These are phyloP conservation scores for Magnolia changhungtana DNA, from an alignment of 164 flowering plant genomes.

Conservation along the genomic window DNA sequence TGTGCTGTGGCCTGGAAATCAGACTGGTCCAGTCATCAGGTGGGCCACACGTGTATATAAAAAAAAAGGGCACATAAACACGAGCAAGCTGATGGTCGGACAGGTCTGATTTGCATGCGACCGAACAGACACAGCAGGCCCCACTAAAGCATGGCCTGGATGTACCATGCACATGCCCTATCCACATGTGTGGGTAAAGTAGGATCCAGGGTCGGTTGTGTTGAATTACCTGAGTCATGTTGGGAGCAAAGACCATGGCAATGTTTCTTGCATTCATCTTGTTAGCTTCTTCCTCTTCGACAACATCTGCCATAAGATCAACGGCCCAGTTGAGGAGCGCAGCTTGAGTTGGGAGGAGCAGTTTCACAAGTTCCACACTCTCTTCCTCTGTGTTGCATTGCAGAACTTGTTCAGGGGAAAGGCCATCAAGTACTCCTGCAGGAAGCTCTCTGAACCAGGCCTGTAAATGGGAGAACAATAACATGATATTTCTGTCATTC, in stretches of 20 bases:
- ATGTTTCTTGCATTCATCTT: slow-evolving; percentile 96
- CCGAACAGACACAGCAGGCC: neutral
- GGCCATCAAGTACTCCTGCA: slow-evolving; percentile 83
- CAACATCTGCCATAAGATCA: slow-evolving; percentile 96
- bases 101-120: neutral
- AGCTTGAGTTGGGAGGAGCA: slow-evolving; percentile 69
- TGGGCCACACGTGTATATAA: neutral
- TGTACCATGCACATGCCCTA: neutral
- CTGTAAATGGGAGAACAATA: slow-evolving; percentile 21
- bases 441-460: slow-evolving; percentile 99
- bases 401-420: slow-evolving; percentile 89
- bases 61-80: neutral
- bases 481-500: neutral
- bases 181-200: neutral
- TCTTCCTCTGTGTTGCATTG: slow-evolving; percentile 84
- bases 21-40: neutral
- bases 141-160: neutral
- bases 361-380: slow-evolving; percentile 66
- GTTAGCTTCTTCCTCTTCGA: slow-evolving; percentile 82
- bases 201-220: neutral
- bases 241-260: slow-evolving; percentile 93
- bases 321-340: slow-evolving; percentile 90
- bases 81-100: neutral
- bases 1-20: neutral
- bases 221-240: slow-evolving; percentile 84